A percentile compares a stretch with the other conserved stretches of the same genome.
Conservation (phyloP, 208 protist genomes). For the Crithidia acanthocephali region DNA sequence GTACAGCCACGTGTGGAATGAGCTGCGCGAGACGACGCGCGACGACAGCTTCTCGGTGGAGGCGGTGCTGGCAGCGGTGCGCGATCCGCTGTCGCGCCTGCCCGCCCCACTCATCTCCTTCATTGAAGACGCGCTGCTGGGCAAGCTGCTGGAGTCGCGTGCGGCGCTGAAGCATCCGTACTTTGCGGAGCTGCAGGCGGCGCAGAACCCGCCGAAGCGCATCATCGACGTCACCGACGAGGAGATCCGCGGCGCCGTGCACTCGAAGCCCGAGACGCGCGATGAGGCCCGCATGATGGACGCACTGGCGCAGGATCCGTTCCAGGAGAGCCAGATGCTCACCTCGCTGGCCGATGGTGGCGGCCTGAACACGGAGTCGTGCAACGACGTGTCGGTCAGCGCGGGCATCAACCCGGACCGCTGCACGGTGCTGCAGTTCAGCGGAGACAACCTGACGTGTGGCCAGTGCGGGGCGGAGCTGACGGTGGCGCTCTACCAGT, state of each 20-base stretch:
- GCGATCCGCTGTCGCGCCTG: slow-evolving; percentile 19
- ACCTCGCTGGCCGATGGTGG: slow-evolving; percentile 24
- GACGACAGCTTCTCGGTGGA: slow-evolving; percentile 29
- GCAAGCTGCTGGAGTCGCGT: slow-evolving; percentile 27
- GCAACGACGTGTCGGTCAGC: slow-evolving; percentile 25
- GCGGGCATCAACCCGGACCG: slow-evolving; percentile 22
- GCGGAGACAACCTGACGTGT: slow-evolving; percentile 54
- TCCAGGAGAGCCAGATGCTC: slow-evolving; percentile 48
- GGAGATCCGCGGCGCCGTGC: slow-evolving; percentile 51
- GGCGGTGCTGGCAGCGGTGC: slow-evolving; percentile 38
- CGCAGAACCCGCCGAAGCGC: slow-evolving; percentile 20
- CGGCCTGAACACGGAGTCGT: slow-evolving; percentile 23
- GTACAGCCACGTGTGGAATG: slow-evolving; percentile 48
- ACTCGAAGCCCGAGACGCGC: slow-evolving; percentile 40
- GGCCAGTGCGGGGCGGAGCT: slow-evolving; percentile 68
- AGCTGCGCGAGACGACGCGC: slow-evolving; percentile 20
- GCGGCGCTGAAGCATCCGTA: slow-evolving; percentile 62
- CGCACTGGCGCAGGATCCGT: slow-evolving; percentile 60
- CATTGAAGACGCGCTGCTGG: slow-evolving; percentile 49
- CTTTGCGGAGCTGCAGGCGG: slow-evolving; percentile 27
- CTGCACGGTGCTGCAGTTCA: slow-evolving; percentile 37
- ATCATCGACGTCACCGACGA: slow-evolving; percentile 43
- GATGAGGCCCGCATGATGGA: slow-evolving; percentile 71
- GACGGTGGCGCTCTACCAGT: slow-evolving; percentile 62
- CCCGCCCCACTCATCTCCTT: slow-evolving; percentile 52